A percentile compares a stretch with the other conserved stretches of the same genome.
phyloP scores from a whole-genome alignment of 306 rosid genomes.

The Sophora flavescens region DNA sequence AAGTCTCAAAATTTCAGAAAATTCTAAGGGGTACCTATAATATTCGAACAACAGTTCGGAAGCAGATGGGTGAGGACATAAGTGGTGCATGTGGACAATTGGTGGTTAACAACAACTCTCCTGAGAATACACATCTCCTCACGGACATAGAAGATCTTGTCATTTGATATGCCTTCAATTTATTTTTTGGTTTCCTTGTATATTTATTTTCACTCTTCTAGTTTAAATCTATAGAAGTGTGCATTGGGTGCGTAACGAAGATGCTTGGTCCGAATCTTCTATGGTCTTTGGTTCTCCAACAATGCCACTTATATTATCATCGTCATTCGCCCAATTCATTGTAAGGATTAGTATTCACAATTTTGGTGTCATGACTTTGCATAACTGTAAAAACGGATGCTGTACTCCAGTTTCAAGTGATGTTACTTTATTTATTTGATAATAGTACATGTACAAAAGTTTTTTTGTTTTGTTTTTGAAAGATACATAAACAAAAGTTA shows the following conservation, averaged over 20 bases:
- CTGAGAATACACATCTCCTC: constrained; percentile 51
- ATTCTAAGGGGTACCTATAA: constrained; percentile 78
- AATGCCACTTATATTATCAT: neutral
- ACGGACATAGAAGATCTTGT: constrained; percentile 94
- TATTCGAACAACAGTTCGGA: constrained; percentile 87
- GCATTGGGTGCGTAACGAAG: constrained; percentile 15
- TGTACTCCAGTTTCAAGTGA: neutral
- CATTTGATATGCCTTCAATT: constrained; percentile 48
- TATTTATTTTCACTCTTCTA: neutral
- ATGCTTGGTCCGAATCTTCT: constrained; percentile 26
- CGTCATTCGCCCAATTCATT: neutral
- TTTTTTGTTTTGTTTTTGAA: too few species aligned
- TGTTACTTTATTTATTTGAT: neutral
- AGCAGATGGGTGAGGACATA: constrained; percentile 96
- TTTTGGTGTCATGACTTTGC: neutral
- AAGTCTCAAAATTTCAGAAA: constrained; percentile 77
- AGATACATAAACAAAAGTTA: neutral
- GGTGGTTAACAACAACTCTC: constrained; percentile 71
- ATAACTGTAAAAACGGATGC: neutral
- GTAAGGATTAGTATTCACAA: neutral
- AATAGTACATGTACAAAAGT: neutral
- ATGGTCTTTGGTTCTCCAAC: neutral
- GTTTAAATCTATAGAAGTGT: constrained; percentile 32
- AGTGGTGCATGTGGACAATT: constrained; percentile 99
- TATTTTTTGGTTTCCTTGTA: constrained; percentile 3